Evolutionary conservation across 768 basidiomycete species (phyloP).

Genomic region (Mycena indigotica): DNA sequence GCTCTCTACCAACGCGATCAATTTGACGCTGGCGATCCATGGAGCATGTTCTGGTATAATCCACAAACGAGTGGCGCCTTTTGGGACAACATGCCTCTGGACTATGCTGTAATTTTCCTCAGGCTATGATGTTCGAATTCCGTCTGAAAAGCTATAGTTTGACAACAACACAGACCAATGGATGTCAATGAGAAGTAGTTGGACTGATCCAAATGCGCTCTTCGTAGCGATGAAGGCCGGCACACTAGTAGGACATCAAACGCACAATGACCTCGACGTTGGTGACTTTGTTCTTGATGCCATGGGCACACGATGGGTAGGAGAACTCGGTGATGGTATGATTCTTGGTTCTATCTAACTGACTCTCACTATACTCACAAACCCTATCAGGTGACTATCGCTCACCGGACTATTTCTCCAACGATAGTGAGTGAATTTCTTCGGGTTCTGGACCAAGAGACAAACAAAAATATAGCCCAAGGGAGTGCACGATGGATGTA

Average conservation of each 20-base stretch:
- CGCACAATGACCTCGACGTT: constrained; percentile 91
- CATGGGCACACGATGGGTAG: constrained; percentile 90
- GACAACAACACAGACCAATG: constrained; percentile 73
- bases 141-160: too few relatives aligned
- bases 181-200: constrained; percentile 89
- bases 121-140: too few relatives aligned
- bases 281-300: constrained; percentile 97
- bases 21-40: constrained; percentile 78
- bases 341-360: too few relatives aligned
- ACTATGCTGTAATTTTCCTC: too few relatives aligned
- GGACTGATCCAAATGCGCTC: constrained; percentile 83
- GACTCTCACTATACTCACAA: too few relatives aligned
- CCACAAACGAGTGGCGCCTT: constrained; percentile 81
- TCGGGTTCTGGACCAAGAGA: too few relatives aligned
- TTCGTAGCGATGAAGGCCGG: constrained; percentile 93
- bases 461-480: constrained; percentile 47
- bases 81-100: constrained; percentile 85
- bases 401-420: constrained; percentile 17
- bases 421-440: constrained; percentile 19
- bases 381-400: too few relatives aligned
- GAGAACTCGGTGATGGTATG: constrained; percentile 71
- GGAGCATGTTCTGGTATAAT: constrained; percentile 93
- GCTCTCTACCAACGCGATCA: constrained; percentile 92
- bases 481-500: constrained; percentile 79
- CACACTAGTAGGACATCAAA: constrained; percentile 78